phyloP scores from a whole-genome alignment of 257 asterid species.

The Prunella vulgaris region DNA sequence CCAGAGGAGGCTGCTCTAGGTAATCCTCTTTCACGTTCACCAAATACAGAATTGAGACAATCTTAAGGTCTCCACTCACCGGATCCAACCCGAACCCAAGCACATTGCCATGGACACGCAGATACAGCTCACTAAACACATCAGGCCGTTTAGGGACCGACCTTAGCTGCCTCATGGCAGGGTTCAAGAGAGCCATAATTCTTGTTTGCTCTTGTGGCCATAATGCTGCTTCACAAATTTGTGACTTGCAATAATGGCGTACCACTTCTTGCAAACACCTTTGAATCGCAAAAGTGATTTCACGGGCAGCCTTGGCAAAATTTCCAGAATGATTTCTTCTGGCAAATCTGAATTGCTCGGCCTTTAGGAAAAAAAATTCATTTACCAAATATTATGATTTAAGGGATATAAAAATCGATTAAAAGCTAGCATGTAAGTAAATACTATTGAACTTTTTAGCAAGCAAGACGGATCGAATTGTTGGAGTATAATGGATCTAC shows the following conservation, averaged over 20 bases:
- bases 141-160: conserved; percentile 21
- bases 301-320: conserved; percentile 24
- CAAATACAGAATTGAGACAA: conserved; percentile 29
- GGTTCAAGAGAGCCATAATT: conserved; percentile 19
- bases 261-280: too few species aligned
- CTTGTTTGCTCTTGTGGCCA: conserved; percentile 7
- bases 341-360: too few species aligned
- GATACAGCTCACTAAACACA: conserved; percentile 9
- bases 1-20: background rate
- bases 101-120: conserved; percentile 13
- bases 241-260: conserved; percentile 25
- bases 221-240: conserved; percentile 30
- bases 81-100: conserved; percentile 44
- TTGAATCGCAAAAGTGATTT: conserved; percentile 29
- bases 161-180: conserved; percentile 20
- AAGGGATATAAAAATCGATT: too few species aligned
- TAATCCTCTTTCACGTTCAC: conserved; percentile 14
- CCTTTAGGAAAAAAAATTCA: too few species aligned
- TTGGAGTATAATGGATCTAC: too few species aligned
- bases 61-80: conserved; percentile 28
- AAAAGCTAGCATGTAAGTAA: too few species aligned
- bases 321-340: conserved; percentile 33
- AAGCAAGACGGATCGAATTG: too few species aligned
- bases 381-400: too few species aligned
- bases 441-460: too few species aligned